phyloP scores from a whole-genome alignment of 2,329 filamentous ascomycete genomes.

The Nigrospora sphaerica region DNA sequence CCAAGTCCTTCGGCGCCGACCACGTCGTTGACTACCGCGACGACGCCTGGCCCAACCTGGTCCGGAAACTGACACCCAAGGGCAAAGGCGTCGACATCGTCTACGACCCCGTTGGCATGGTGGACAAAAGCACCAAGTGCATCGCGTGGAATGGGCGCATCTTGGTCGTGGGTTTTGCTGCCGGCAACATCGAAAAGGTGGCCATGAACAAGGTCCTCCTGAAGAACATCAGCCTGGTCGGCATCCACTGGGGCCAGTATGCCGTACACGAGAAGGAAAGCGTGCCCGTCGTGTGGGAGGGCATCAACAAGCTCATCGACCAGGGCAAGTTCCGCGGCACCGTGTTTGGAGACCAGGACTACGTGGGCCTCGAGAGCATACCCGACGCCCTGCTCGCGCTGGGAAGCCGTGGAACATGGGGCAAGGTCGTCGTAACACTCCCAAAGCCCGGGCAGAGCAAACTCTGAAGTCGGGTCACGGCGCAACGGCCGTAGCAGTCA shows the following conservation, averaged over 20 bases:
- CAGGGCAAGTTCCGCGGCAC: slow-evolving; percentile 76
- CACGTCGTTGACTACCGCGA: slow-evolving; percentile 72
- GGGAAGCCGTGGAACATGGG: slow-evolving; percentile 81
- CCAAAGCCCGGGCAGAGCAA: slow-evolving; percentile 58
- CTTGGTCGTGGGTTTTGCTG: slow-evolving; percentile 83
- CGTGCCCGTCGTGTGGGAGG: slow-evolving; percentile 71
- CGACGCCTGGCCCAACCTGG: slow-evolving; percentile 54
- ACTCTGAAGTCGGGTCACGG: slow-evolving; percentile 27
- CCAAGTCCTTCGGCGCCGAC: slow-evolving; percentile 76
- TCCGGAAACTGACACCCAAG: slow-evolving; percentile 71
- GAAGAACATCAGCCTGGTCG: slow-evolving; percentile 88
- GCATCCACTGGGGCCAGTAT: slow-evolving; percentile 89
- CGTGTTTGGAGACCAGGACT: slow-evolving; percentile 74
- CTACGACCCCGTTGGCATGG: slow-evolving; percentile 87
- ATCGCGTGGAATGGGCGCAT: slow-evolving; percentile 88
- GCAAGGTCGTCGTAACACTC: slow-evolving; percentile 88
- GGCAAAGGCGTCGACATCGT: slow-evolving; percentile 79
- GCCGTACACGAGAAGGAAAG: slow-evolving; percentile 63
- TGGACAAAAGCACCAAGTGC: slow-evolving; percentile 84
- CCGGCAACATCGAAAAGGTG: slow-evolving; percentile 81
- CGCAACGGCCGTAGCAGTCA: no score
- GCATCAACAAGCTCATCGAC: slow-evolving; percentile 70
- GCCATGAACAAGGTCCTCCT: slow-evolving; percentile 86
- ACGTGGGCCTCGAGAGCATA: slow-evolving; percentile 74
- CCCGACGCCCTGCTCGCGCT: slow-evolving; percentile 70